Evolutionary conservation across 805 yeast species (phyloP).

Genomic region (Kodamaea hsintzibuensis): DNA sequence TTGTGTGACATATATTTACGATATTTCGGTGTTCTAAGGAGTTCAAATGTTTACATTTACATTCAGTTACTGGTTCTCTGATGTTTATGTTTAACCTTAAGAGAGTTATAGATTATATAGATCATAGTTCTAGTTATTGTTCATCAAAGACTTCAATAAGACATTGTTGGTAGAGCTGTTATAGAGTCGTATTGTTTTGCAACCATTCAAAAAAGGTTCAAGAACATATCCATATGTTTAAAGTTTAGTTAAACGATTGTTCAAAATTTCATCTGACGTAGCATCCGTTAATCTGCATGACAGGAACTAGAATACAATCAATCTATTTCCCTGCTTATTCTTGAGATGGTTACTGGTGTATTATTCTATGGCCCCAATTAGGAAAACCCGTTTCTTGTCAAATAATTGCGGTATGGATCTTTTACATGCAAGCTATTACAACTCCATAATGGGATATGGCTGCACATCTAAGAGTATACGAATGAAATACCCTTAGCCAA

Average conservation of each 20-base stretch:
- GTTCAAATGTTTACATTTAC: neutral
- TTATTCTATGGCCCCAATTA: slow-evolving; percentile 11
- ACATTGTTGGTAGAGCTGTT: neutral
- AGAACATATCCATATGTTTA: neutral
- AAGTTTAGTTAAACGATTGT: neutral
- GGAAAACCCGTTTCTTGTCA: slow-evolving; percentile 8
- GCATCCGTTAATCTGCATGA: neutral
- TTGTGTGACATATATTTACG: neutral
- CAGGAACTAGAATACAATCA: neutral
- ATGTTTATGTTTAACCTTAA: slow-evolving; percentile 7
- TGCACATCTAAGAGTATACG: neutral
- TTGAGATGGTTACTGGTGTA: neutral
- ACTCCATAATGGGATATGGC: neutral
- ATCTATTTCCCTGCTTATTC: neutral
- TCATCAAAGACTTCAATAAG: neutral
- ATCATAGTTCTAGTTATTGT: neutral
- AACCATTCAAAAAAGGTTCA: neutral
- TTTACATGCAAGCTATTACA: neutral
- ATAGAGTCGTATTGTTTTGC: neutral
- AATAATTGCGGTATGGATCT: neutral
- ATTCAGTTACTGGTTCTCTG: neutral
- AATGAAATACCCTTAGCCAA: neutral
- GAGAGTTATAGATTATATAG: neutral
- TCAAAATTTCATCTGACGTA: neutral
- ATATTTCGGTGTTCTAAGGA: neutral